Conservation (phyloP, 116 monocot species). For the Phalaenopsis hybrid region DNA sequence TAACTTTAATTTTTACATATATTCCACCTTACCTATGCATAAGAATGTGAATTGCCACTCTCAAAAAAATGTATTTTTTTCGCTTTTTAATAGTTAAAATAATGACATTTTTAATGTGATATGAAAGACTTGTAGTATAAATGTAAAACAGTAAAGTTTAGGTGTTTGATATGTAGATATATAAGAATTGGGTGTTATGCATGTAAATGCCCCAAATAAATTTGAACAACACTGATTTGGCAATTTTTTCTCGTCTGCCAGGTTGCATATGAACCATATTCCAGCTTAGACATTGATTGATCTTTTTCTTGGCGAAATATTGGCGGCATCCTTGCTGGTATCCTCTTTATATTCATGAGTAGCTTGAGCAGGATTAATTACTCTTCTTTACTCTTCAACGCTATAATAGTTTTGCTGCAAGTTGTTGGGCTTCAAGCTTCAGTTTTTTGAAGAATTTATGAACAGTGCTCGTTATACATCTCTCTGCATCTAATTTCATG, state of each 20-base stretch:
- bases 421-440: neutral
- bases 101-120: too few species aligned
- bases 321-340: neutral
- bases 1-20: neutral
- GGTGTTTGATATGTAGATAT: too few species aligned
- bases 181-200: too few species aligned
- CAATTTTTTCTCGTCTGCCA: slow-evolving; percentile 12
- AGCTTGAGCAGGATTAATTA: neutral
- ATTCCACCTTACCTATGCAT: too few species aligned
- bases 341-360: neutral
- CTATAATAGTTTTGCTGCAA: slow-evolving; percentile 1
- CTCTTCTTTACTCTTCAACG: neutral
- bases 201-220: too few species aligned
- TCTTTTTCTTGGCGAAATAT: neutral
- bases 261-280: slow-evolving; percentile 46
- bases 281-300: slow-evolving; percentile 55
- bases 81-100: too few species aligned
- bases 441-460: neutral
- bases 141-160: too few species aligned
- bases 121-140: too few species aligned
- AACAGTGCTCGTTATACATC: neutral
- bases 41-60: too few species aligned
- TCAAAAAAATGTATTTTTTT: too few species aligned
- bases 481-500: neutral
- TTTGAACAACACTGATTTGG: neutral